phyloP scores from a whole-genome alignment of 495 filamentous ascomycete genomes.

The Penicillium dipodomyicola region DNA sequence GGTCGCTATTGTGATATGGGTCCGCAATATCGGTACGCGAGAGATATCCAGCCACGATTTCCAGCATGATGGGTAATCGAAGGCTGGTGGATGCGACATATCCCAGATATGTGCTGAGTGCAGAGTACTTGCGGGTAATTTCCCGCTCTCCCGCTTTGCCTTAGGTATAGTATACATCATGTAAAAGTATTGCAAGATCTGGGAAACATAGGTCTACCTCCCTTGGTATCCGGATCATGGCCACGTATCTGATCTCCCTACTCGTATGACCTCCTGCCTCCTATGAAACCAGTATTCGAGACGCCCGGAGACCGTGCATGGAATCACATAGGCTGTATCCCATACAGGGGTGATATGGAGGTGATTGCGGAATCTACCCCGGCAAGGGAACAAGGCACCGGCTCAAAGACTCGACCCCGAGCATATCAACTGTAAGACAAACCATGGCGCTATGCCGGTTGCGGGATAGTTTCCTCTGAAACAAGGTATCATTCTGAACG shows the following conservation, averaged over 20 bases:
- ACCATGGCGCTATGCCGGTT: not conserved
- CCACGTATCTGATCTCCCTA: not conserved
- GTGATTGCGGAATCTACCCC: not conserved
- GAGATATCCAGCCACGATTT: not conserved
- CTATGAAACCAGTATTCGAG: not conserved
- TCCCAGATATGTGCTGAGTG: not conserved
- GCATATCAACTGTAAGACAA: constrained; percentile 3
- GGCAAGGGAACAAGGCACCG: not conserved
- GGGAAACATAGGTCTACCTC: not conserved
- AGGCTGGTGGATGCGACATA: not conserved
- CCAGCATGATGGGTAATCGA: not conserved
- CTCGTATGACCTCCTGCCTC: not conserved
- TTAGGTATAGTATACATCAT: not conserved
- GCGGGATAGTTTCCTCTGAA: constrained; percentile 1
- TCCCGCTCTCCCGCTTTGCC: not conserved
- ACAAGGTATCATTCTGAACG: constrained; percentile 7
- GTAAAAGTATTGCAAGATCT: not conserved
- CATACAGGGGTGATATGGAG: not conserved
- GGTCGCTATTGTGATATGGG: not conserved
- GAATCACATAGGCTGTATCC: not conserved
- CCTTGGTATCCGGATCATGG: not conserved
- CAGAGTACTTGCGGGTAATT: not conserved
- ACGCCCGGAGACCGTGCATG: not conserved
- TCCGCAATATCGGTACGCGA: not conserved
- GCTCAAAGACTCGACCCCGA: not conserved